Evolutionary conservation across 2,329 filamentous ascomycete genomes (phyloP).

Genomic region (Parastagonospora nodorum): DNA sequence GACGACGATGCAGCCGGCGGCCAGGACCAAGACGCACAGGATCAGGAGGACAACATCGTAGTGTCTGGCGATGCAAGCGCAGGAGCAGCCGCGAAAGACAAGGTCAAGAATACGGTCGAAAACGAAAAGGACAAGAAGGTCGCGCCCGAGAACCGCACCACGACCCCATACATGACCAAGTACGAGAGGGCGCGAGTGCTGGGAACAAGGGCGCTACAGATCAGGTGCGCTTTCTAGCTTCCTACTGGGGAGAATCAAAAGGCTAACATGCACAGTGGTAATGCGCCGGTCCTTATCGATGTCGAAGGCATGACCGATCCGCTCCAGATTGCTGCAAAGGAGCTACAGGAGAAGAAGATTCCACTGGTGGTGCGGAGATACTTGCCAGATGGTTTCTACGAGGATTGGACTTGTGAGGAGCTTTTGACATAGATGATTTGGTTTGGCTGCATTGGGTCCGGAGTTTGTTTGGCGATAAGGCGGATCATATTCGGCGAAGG

Average conservation of each 20-base stretch:
- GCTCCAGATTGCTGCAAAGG: constrained; percentile 95
- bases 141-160: constrained; percentile 82
- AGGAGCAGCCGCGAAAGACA: constrained; percentile 47
- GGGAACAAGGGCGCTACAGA: constrained; percentile 91
- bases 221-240: constrained; percentile 67
- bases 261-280: constrained; percentile 70
- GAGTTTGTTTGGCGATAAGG: constrained; percentile 39
- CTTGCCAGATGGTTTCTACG: constrained; percentile 97
- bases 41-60: constrained; percentile 50
- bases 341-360: constrained; percentile 98
- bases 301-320: constrained; percentile 98
- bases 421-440: constrained; percentile 58
- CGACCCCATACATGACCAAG: constrained; percentile 99
- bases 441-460: constrained; percentile 40
- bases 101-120: constrained; percentile 60
- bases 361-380: constrained; percentile 93
- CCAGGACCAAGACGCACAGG: constrained; percentile 41
- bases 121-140: constrained; percentile 81
- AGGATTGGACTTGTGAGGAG: constrained; percentile 99
- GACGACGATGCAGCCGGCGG: constrained; percentile 55
- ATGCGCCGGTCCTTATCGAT: constrained; percentile 94
- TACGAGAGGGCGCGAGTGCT: constrained; percentile 94
- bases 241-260: neutral
- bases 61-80: constrained; percentile 59
- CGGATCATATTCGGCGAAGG: constrained; percentile 40